A percentile compares a stretch with the other conserved stretches of the same genome.
Conservation (phyloP, 331 rosid species). For the Phaseolus coccineus region DNA sequence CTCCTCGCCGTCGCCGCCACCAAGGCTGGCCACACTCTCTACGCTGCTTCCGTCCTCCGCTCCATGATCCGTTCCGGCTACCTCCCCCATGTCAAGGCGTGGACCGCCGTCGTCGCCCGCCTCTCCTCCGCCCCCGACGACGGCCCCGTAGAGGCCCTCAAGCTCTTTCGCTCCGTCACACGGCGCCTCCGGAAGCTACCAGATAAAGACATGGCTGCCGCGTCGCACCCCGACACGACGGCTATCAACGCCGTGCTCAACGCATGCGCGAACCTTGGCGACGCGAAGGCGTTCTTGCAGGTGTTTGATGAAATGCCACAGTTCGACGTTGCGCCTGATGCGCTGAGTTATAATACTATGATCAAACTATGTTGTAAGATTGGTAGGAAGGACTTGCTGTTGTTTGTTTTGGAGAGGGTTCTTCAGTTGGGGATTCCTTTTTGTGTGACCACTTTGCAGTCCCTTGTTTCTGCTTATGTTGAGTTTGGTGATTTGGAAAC, state of each 20-base stretch:
- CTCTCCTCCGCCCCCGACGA: conserved; percentile 67
- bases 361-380: conserved; percentile 77
- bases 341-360: conserved; percentile 77
- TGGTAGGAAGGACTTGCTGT: conserved; percentile 75
- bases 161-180: conserved; percentile 62
- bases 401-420: conserved; percentile 80
- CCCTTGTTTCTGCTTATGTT: conserved; percentile 85
- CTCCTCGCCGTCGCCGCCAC: conserved; percentile 86
- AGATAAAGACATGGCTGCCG: conserved; percentile 54
- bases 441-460: conserved; percentile 78
- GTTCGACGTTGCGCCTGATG: conserved; percentile 69
- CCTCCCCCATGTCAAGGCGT: conserved; percentile 95
- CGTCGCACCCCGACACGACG: conserved; percentile 85
- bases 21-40: conserved; percentile 75
- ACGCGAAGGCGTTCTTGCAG: conserved; percentile 66
- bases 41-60: conserved; percentile 80
- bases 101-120: conserved; percentile 92
- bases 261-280: conserved; percentile 85
- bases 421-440: conserved; percentile 62
- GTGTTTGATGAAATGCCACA: conserved; percentile 88
- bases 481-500: conserved; percentile 80
- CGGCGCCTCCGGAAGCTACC: conserved; percentile 62
- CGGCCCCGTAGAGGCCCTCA: conserved; percentile 75
- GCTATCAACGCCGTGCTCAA: conserved; percentile 88
- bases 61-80: conserved; percentile 99